Evolutionary conservation across 768 basidiomycete species (phyloP).

Genomic region (Hemileccinum rubropunctum): DNA sequence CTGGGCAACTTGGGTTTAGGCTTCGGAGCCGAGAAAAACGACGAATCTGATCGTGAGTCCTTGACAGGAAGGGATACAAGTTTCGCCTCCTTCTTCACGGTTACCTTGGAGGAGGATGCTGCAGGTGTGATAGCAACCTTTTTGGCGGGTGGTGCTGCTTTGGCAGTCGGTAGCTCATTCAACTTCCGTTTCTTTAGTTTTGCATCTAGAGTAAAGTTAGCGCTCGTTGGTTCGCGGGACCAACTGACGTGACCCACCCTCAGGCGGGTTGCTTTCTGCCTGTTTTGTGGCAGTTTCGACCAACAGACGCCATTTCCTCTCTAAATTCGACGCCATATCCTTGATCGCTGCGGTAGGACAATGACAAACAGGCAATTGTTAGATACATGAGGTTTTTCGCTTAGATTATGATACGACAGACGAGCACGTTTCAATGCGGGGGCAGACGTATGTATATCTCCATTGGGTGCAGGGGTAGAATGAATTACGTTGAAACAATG

Average conservation of each 20-base stretch:
- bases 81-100: conserved; percentile 58
- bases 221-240: conserved; percentile 23
- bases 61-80: conserved; percentile 44
- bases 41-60: conserved; percentile 81
- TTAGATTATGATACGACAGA: conserved; percentile 35
- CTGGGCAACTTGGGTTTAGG: conserved; percentile 80
- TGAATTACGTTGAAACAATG: conserved; percentile 21
- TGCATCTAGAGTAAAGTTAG: conserved; percentile 39
- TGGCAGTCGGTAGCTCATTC: conserved; percentile 45
- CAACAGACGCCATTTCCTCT: conserved; percentile 76
- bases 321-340: conserved; percentile 89
- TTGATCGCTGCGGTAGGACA: conserved; percentile 69
- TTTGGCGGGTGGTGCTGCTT: conserved; percentile 59
- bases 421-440: conserved; percentile 28
- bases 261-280: conserved; percentile 41
- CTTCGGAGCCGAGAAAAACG: conserved; percentile 87
- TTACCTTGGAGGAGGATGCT: conserved; percentile 26
- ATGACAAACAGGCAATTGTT: conserved; percentile 50
- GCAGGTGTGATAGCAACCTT: conserved; percentile 48
- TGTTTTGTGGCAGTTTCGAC: conserved; percentile 50
- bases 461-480: conserved; percentile 21
- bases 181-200: conserved; percentile 77
- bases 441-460: conserved; percentile 30
- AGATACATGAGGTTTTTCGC: conserved; percentile 55
- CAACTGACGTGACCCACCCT: conserved; percentile 73